These are phyloP conservation scores for Suillus tomentosus DNA, from an alignment of 768 basidiomycete genomes.

Conservation along the genomic window DNA sequence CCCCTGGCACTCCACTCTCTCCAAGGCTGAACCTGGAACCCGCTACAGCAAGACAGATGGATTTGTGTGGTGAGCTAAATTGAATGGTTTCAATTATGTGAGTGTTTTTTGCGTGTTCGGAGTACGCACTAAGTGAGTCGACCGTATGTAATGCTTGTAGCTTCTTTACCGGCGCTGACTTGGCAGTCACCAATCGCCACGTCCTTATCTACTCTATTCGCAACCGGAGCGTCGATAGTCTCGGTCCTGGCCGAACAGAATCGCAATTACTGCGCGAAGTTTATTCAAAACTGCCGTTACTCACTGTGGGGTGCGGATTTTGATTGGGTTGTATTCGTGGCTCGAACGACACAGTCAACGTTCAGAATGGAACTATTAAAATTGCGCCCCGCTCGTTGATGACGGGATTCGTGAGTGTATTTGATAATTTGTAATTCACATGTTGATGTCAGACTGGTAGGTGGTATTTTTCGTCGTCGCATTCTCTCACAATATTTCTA, in stretches of 20 bases:
- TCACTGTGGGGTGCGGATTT: background rate
- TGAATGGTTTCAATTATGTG: background rate
- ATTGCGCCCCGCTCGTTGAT: too few species aligned
- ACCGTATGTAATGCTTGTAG: background rate
- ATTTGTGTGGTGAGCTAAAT: background rate
- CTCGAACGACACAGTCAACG: background rate
- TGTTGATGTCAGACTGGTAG: background rate
- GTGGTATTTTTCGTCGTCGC: background rate
- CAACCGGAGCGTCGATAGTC: background rate
- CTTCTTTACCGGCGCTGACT: background rate
- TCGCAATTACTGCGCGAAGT: background rate
- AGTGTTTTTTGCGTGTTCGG: background rate
- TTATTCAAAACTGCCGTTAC: background rate
- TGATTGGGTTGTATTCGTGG: background rate
- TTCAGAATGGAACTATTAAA: background rate
- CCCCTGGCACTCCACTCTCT: background rate
- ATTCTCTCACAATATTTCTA: background rate
- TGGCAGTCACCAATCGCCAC: background rate
- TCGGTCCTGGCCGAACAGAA: constrained; percentile 1
- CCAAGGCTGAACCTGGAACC: background rate
- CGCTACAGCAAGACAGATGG: background rate
- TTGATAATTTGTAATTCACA: background rate
- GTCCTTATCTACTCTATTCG: constrained; percentile 2
- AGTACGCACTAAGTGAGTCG: background rate
- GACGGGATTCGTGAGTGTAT: background rate